phyloP scores from a whole-genome alignment of 768 basidiomycete species.

The Ramaria sp. region DNA sequence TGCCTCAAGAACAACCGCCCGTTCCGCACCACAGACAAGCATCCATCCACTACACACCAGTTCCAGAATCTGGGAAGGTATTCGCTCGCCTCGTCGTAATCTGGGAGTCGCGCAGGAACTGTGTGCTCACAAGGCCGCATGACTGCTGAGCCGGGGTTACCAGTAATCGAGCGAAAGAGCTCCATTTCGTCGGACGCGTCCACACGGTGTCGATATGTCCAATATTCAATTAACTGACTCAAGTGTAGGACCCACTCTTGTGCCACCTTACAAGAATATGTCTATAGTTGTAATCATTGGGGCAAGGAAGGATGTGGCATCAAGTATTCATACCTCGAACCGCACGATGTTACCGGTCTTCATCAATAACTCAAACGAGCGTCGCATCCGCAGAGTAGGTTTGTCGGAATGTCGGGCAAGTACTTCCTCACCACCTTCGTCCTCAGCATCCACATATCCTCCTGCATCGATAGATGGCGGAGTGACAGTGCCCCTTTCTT shows the following conservation, averaged over 20 bases:
- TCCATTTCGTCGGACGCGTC: constrained; percentile 81
- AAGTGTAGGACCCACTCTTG: constrained; percentile 82
- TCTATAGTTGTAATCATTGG: constrained; percentile 28
- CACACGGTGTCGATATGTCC: constrained; percentile 63
- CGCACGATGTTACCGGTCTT: constrained; percentile 56
- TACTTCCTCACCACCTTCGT: constrained; percentile 54
- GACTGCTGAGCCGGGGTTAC: constrained; percentile 21
- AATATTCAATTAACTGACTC: constrained; percentile 60
- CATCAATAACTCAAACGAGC: constrained; percentile 72
- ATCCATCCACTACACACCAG: constrained; percentile 79
- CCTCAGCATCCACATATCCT: constrained; percentile 39
- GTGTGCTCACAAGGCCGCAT: constrained; percentile 28
- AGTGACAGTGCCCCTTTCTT: constrained; percentile 4
- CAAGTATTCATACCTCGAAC: constrained; percentile 55
- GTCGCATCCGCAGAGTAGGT: constrained; percentile 37
- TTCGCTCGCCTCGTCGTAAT: constrained; percentile 43
- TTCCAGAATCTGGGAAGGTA: constrained; percentile 63
- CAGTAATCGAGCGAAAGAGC: constrained; percentile 41
- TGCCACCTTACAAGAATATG: constrained; percentile 52
- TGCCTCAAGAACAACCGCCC: constrained; percentile 66
- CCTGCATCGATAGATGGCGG: constrained; percentile 23
- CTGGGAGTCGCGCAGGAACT: constrained; percentile 41
- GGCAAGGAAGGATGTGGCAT: background rate
- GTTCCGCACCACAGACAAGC: constrained; percentile 61
- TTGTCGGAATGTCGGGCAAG: constrained; percentile 34